Base-by-base conservation (phyloP, 805 yeast species). In the Naumovozyma castellii region DNA sequence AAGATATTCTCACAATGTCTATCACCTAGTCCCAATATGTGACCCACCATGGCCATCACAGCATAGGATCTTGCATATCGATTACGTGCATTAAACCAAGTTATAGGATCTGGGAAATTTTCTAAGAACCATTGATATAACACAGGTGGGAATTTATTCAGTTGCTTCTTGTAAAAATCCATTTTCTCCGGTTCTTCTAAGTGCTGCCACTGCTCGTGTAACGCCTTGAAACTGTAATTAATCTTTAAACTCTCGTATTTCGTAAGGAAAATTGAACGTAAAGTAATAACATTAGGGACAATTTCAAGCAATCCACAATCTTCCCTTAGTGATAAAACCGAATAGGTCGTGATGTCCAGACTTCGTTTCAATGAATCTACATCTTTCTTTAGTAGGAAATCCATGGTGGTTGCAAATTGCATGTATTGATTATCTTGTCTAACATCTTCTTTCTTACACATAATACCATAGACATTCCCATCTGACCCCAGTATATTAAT, bases 31-130 rank as follows among this genome's bases (percentile, higher is more conserved):
- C 98, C 98, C 19, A 92, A 68, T 35, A 92, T 76, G 56, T 84
- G 85, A 0, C 99, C 98, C 4, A 90, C 95, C 68, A 92, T 86
- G 0, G 97, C 87, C 98, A 94, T 92, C 0, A 90, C 97, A 0
- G 97, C 96, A 19, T 83, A 69, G 0, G 95, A 78, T 40, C 94
- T 68, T 0, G 84, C 78, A 56, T 74, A 94, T 28, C 70, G 68
- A 36, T 78, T 80, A 40, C 97, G 65, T 1, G 90, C 84, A 33
- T 71, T 70, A 44, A 85, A 83, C 98, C 98, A 92, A 1, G 76
- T 66, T 5, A 78, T 74, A 0, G 97, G 95, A 47, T 88, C 95
- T 0, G 97, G 86, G 50, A 87, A 90, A 38, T 76, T 80, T 42
- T 85, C 88, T 17, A 85, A 69, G 54, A 84, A 88, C 97, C 97